Base-by-base conservation (phyloP, 805 yeast genomes). In the Metschnikowia chrysomelidarum region DNA sequence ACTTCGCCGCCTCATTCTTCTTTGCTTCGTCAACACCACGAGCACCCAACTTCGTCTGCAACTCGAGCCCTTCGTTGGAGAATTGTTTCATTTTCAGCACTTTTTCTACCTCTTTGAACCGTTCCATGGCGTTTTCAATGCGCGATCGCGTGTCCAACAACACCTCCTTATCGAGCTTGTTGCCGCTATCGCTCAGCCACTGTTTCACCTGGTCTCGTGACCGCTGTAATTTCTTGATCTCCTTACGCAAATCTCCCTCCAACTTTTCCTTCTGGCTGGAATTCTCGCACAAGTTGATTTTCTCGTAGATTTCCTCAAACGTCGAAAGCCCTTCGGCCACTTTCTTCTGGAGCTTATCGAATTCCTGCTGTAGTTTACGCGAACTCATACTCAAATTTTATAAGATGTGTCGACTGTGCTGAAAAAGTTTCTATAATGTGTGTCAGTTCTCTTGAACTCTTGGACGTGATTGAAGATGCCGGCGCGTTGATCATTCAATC, bases 151-250 rank as follows among this genome's bases (percentile, higher is more conserved):
- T 85, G 57, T 87, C 93, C 32, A 57, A 69, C 20, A 68, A 48
- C 19, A 53, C 38, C 29, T 43, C 48, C 47, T 66, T 64, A 44
- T 67, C 73, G 51, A 91, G 95, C 58, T 94, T 88, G 30, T 89
- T 88, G 44, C 89, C 95, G 49, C 82, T 85, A 48, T 91, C 89
- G 27, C 91, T 78, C 57, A 88, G 65, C 98, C 98, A 91, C 38
- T 85, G 84, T 64, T 91, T 91, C 51, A 91, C 86, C 65, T 88
- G 98, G 60, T 91, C 98, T 57, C 98, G 76, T 50, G 83, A 80
- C 57, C 96, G 78, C 58, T 91, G 98, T 39, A 91, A 71, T 60
- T 88, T 91, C 62, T 93, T 91, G 62, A 93, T 89, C 60, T 93
- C 98, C 53, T 93, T 82, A 65, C 93, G 89, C 56, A 91, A 70